Base-by-base conservation (phyloP, 208 protist species). In the Herpetomonas tarakana region DNA sequence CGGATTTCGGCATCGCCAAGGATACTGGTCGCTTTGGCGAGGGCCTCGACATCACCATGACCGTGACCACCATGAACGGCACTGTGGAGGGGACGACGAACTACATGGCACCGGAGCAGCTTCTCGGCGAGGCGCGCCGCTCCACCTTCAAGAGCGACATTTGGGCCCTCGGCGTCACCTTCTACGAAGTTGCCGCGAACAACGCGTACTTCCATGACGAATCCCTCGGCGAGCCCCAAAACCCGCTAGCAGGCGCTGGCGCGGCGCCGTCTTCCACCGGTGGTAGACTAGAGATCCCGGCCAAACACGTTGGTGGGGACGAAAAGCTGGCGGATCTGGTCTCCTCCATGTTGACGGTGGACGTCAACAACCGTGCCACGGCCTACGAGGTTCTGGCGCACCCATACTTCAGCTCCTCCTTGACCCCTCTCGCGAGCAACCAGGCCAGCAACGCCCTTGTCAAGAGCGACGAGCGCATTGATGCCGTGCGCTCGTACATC, bases 1-100 rank as follows among this genome's bases (percentile, higher is more conserved):
- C 82, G 6, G 91, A 96, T 64, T 94, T 96, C 65, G 91, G 91
- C 56, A 82, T 88, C 29, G 78, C 77, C 9, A 83, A 79, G 69
- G 62, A 80, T 26, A 61, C 60, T 50, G 78, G 68, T 49, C 29
- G 27, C 2, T 76, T 79, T 24, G 76, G 76, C 24, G 68, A 75
- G 35, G 35, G 46, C 12, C 39, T 62, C 3, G 81, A 88, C 56
- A 7, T 83, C 46, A 85, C 76, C 29, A n/a, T 70, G 49, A 81
- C 75, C 12, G 31, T 59, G 28, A 71, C 63, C 0, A 65, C 22
- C 31, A 81, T 61, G 29, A 68, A 29, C 52, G 28, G 9, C 24
- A 46, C 49, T 12, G 52, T 75, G 22, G 21, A 52, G 25, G 81
- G 82, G 18, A 89, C 76, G 14, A 26, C 67, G 54, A 70, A 67